A percentile compares a stretch with the other conserved stretches of the same genome.
phyloP scores from a whole-genome alignment of 306 rosid species.

The Alnus rubra region DNA sequence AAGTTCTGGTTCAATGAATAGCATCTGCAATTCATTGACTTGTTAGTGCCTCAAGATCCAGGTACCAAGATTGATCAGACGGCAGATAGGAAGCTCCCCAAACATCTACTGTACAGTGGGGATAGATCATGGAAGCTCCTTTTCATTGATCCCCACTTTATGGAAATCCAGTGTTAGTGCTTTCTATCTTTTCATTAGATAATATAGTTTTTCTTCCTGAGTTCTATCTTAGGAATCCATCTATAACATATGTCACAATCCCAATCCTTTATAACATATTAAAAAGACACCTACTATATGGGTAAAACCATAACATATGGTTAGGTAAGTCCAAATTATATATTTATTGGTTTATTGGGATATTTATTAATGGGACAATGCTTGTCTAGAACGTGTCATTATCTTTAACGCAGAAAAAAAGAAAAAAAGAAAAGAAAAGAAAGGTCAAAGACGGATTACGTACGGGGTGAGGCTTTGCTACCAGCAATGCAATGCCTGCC shows the following conservation, averaged over 20 bases:
- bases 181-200: constrained; percentile 34
- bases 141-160: constrained; percentile 5
- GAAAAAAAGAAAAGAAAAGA: not conserved
- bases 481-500: constrained; percentile 16
- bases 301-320: not conserved
- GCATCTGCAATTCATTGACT: not conserved
- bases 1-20: not conserved
- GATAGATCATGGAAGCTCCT: not conserved
- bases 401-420: constrained; percentile 8
- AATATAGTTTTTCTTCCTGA: constrained; percentile 23
- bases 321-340: constrained; percentile 35
- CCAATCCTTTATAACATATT: constrained; percentile 31
- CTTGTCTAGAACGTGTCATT: constrained; percentile 29
- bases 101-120: not conserved
- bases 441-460: constrained; percentile 32
- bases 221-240: constrained; percentile 31
- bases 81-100: not conserved
- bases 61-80: not conserved
- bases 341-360: constrained; percentile 16
- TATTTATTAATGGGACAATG: constrained; percentile 19
- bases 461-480: constrained; percentile 11
- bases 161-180: constrained; percentile 33
- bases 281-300: not conserved
- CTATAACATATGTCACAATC: constrained; percentile 55
- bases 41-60: not conserved